Evolutionary conservation across 345 rosid species (phyloP), one percentile per base, ranked within the genome.

Genomic region (Salix caprea): DNA sequence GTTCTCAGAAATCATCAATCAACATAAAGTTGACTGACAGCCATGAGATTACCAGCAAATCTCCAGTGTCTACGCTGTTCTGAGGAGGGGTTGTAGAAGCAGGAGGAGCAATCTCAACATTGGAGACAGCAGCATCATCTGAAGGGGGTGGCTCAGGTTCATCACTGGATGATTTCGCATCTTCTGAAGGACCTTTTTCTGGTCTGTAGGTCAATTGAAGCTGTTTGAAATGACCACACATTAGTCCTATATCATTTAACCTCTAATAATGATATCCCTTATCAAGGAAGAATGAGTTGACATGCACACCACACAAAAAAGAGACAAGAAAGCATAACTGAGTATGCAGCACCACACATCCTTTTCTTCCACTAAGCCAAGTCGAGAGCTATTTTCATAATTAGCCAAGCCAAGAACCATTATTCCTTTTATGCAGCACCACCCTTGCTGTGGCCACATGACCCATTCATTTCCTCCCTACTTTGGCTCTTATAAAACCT

Each of bases 131-230:
- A 64, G 79, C 85, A 80, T 74, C 85, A 36, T 84, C 94, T 7
- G 87, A 60, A 79, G 92, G 87, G 4, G 83, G 79, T 44, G 87
- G 81, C 83, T 91, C 97, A 62, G 86, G 89, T 80, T 92, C 97
- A 52, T 84, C 93, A 74, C 74, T 81, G 15, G 90, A 69, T 24
- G 77, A 75, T 73, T 83, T 84, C 62, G 81, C 60, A 71, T 89
- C 93, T 87, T 92, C 94, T 21, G 87, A 75, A 44, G 87, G 85
- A 72, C 80, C 89, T 74, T 96, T 94, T 67, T 93, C 99, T 16
- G 92, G 97, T 79, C 84, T 86, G 82, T 93, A 91, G 3, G 98
- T 93, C 73, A 93, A 81, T 66, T 84, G 86, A 82, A 92, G 93
- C 97, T 91, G 88, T 80, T 78, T 23, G 60, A 48, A 79, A 72